Conservation (phyloP, 257 asterid species). For the Penstemon newberryi region DNA sequence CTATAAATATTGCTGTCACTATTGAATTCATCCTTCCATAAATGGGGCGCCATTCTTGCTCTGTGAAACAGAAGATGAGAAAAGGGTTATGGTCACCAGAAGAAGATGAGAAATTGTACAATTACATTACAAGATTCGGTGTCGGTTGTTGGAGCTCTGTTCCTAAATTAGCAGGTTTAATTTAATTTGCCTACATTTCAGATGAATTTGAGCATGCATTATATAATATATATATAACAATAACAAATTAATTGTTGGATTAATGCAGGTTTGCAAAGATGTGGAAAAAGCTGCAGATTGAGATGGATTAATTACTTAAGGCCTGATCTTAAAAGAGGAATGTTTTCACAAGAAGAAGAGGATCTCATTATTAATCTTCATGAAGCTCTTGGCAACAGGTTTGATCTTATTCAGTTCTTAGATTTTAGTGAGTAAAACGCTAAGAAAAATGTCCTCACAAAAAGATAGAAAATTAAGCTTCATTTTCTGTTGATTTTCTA, state of each 20-base stretch:
- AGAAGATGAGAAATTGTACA: conserved; percentile 74
- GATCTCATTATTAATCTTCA: conserved; percentile 64
- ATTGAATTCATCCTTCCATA: conserved; percentile 10
- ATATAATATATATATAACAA: neutral
- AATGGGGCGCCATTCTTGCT: conserved; percentile 70
- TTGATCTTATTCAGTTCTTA: neutral
- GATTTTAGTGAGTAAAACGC: too few relatives aligned
- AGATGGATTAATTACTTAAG: conserved; percentile 87
- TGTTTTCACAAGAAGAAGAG: conserved; percentile 79
- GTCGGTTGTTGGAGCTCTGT: conserved; percentile 97
- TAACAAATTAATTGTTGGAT: neutral
- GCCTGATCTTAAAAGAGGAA: conserved; percentile 89
- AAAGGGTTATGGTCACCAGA: conserved; percentile 97
- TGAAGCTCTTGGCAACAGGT: conserved; percentile 79
- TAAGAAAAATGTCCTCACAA: too few relatives aligned
- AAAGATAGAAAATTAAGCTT: too few relatives aligned
- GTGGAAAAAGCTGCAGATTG: conserved; percentile 87
- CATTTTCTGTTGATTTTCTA: too few relatives aligned
- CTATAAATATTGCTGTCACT: conserved; percentile 28
- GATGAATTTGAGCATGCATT: neutral
- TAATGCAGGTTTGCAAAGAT: conserved; percentile 66
- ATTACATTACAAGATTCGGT: conserved; percentile 69
- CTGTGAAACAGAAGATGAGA: conserved; percentile 71
- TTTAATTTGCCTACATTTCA: neutral
- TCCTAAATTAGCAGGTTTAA: conserved; percentile 75